phyloP scores from a whole-genome alignment of 1,284 basidiomycete genomes.

The Trichosporon sp. region DNA sequence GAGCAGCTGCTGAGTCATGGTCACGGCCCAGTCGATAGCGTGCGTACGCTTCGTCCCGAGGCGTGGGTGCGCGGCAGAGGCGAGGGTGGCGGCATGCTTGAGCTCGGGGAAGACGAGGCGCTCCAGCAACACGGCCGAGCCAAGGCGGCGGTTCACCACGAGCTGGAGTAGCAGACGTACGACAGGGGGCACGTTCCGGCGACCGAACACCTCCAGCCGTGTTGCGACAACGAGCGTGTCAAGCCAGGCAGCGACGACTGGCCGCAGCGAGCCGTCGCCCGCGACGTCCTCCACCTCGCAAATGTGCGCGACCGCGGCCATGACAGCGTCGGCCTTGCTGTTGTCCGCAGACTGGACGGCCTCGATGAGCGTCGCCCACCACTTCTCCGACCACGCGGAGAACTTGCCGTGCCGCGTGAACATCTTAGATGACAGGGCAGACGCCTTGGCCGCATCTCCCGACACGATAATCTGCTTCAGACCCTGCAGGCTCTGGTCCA shows the following conservation, averaged over 20 bases:
- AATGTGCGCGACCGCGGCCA: slow-evolving; percentile 27
- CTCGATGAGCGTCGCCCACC: slow-evolving; percentile 36
- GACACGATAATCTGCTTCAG: slow-evolving; percentile 25
- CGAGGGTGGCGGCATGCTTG: slow-evolving; percentile 29
- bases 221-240: slow-evolving; percentile 16
- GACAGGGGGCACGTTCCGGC: slow-evolving; percentile 18
- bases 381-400: slow-evolving; percentile 25
- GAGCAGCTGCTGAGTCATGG: slow-evolving; percentile 36
- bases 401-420: slow-evolving; percentile 36
- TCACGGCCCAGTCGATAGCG: slow-evolving; percentile 32
- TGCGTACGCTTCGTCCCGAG: slow-evolving; percentile 28
- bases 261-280: slow-evolving; percentile 21
- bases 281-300: slow-evolving; percentile 26
- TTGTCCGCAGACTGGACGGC: slow-evolving; percentile 21
- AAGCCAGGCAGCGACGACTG: slow-evolving; percentile 27
- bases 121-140: slow-evolving; percentile 30
- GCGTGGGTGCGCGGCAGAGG: slow-evolving; percentile 25
- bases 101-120: slow-evolving; percentile 33
- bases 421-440: slow-evolving; percentile 26
- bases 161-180: slow-evolving; percentile 32
- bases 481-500: slow-evolving; percentile 29
- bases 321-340: slow-evolving; percentile 13
- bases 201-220: slow-evolving; percentile 26
- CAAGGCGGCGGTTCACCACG: slow-evolving; percentile 30
- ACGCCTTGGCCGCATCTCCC: slow-evolving; percentile 22